phyloP scores from a whole-genome alignment of 148 eudicot species.

The Cornus kousa region DNA sequence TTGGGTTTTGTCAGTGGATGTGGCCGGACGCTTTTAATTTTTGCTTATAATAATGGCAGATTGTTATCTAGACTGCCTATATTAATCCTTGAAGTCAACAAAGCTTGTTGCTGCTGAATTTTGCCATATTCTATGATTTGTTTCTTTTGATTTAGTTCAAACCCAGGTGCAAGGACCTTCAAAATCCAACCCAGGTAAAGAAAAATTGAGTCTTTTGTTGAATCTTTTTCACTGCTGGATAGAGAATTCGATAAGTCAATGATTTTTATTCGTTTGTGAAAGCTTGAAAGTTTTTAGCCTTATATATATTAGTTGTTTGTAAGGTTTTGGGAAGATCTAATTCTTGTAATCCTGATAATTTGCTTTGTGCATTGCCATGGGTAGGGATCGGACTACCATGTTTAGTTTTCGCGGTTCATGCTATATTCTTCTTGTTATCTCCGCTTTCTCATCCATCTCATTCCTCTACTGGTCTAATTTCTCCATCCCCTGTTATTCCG shows the following conservation, averaged over 20 bases:
- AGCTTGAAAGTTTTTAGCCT: not conserved
- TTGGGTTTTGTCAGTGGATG: not conserved
- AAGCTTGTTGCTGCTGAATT: not conserved
- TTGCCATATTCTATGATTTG: not conserved
- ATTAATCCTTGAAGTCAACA: conserved; percentile 11
- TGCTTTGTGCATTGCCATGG: conserved; percentile 16
- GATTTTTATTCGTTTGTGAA: not conserved
- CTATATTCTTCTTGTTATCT: conserved; percentile 24
- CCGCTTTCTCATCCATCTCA: conserved; percentile 30
- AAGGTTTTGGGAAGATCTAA: not conserved
- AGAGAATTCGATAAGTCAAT: no score
- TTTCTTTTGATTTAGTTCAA: not conserved
- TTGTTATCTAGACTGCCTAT: not conserved
- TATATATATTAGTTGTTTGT: not conserved
- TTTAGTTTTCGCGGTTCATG: conserved; percentile 29
- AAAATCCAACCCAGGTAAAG: not conserved
- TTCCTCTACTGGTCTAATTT: conserved; percentile 38
- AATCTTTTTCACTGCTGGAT: no score
- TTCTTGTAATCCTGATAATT: not conserved
- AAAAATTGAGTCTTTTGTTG: not conserved
- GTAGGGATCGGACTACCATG: conserved; percentile 10
- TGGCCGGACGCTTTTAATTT: not conserved
- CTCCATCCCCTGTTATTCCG: conserved; percentile 13
- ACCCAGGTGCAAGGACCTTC: not conserved
- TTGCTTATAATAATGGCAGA: not conserved